A percentile compares a stretch with the other conserved stretches of the same genome.
Conservation (phyloP, 805 yeast genomes). For the Kluyveromyces dobzhanskii region DNA sequence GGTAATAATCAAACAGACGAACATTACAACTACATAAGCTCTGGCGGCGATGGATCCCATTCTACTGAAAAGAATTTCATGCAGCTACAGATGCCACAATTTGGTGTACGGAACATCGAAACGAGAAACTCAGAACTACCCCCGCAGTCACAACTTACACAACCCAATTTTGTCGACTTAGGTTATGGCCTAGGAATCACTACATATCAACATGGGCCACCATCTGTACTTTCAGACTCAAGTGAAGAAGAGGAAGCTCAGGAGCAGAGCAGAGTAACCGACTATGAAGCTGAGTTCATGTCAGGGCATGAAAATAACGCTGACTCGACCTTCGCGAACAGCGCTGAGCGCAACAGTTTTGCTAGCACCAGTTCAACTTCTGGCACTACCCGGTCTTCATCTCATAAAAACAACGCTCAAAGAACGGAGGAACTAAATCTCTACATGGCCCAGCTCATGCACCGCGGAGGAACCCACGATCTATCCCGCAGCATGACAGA, state of each 20-base stretch:
- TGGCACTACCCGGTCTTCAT: too few relatives aligned
- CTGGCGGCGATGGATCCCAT: neutral
- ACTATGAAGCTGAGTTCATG: conserved; percentile 5
- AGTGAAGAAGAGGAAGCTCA: conserved; percentile 18
- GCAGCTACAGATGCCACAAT: neutral
- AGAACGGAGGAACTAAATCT: conserved; percentile 14
- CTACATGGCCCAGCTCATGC: conserved; percentile 22
- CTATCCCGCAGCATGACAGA: too few relatives aligned
- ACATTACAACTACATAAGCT: neutral
- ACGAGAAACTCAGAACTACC: neutral
- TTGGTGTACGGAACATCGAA: conserved; percentile 4
- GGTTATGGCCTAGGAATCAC: conserved; percentile 31
- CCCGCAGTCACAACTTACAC: neutral
- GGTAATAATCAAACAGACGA: neutral
- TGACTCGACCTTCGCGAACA: too few relatives aligned
- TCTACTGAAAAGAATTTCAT: neutral
- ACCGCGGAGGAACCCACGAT: conserved; percentile 1
- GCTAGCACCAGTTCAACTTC: too few relatives aligned
- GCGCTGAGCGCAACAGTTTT: too few relatives aligned
- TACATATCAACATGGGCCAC: conserved; percentile 31
- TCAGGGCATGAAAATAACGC: conserved; percentile 9
- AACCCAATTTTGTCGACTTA: conserved; percentile 21
- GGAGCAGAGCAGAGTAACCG: neutral
- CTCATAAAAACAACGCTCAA: neutral
- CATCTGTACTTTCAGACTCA: conserved; percentile 31